Evolutionary conservation across 2,329 filamentous ascomycete genomes (phyloP).

Genomic region (Colletotrichum caudatum): DNA sequence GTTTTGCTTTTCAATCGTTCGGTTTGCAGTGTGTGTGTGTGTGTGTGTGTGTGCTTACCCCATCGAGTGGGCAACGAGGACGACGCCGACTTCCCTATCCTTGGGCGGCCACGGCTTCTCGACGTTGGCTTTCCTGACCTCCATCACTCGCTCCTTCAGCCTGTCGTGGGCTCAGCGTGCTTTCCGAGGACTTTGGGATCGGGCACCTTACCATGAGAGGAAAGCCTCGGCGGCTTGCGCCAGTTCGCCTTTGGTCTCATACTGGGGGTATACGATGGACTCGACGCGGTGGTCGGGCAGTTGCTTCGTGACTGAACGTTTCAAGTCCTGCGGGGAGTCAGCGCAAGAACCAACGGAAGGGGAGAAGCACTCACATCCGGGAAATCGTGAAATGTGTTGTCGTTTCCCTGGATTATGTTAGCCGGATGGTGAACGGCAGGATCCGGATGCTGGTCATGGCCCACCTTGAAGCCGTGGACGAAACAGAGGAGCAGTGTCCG

Average conservation of each 20-base stretch:
- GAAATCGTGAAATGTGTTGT: conserved; percentile 77
- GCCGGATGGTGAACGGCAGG: neutral
- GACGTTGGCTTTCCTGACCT: conserved; percentile 76
- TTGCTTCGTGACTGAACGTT: conserved; percentile 67
- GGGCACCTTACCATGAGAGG: conserved; percentile 57
- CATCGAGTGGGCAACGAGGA: conserved; percentile 88
- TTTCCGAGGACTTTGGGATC: neutral
- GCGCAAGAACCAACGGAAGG: neutral
- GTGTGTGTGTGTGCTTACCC: conserved; percentile 57
- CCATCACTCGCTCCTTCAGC: conserved; percentile 85
- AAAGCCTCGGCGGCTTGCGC: conserved; percentile 60
- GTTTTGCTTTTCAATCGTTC: neutral
- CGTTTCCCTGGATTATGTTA: conserved; percentile 64
- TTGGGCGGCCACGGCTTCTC: conserved; percentile 81
- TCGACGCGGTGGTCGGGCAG: conserved; percentile 71
- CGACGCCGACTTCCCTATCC: conserved; percentile 82
- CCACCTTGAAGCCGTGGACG: conserved; percentile 79
- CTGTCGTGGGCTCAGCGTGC: conserved; percentile 53
- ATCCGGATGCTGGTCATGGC: neutral
- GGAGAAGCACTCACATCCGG: conserved; percentile 57
- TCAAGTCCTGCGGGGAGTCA: conserved; percentile 61
- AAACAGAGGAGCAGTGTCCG: conserved; percentile 77
- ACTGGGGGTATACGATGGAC: conserved; percentile 76
- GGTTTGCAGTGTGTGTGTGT: accelerated
- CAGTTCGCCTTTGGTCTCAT: conserved; percentile 79